phyloP scores from a whole-genome alignment of 176 grass and related monocot genomes.

The Cenchrus americanus region DNA sequence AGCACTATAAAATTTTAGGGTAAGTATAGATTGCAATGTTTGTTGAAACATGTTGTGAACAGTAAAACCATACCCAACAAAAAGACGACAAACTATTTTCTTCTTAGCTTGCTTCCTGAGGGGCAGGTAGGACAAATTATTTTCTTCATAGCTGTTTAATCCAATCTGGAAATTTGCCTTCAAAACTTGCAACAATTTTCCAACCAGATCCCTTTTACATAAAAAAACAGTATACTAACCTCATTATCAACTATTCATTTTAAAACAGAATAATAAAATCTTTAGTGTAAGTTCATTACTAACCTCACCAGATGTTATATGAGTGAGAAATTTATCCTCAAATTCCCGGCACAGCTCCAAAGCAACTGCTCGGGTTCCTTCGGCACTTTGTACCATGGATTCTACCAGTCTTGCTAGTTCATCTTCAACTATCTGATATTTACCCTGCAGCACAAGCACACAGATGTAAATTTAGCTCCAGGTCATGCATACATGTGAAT shows the following conservation, averaged over 20 bases:
- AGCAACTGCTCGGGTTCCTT: constrained; percentile 87
- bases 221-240: constrained; percentile 12
- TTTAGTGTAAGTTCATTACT: constrained; percentile 39
- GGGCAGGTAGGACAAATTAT: background rate
- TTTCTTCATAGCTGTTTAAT: constrained; percentile 89
- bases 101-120: background rate
- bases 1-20: constrained; percentile 12
- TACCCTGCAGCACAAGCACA: constrained; percentile 52
- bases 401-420: constrained; percentile 86
- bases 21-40: constrained; percentile 3
- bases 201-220: constrained; percentile 77
- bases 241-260: constrained; percentile 14
- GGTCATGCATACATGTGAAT: constrained; percentile 10
- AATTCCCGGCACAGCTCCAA: constrained; percentile 94
- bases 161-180: constrained; percentile 89
- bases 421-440: constrained; percentile 85
- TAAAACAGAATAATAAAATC: constrained; percentile 6
- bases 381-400: constrained; percentile 83
- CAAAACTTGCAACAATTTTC: constrained; percentile 97
- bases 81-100: background rate
- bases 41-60: background rate
- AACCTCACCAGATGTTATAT: constrained; percentile 90
- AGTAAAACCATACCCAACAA: background rate
- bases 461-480: constrained; percentile 16
- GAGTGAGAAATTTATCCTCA: constrained; percentile 87